phyloP scores from a whole-genome alignment of 2,329 filamentous ascomycete species.

The Metarhizium brunneum region DNA sequence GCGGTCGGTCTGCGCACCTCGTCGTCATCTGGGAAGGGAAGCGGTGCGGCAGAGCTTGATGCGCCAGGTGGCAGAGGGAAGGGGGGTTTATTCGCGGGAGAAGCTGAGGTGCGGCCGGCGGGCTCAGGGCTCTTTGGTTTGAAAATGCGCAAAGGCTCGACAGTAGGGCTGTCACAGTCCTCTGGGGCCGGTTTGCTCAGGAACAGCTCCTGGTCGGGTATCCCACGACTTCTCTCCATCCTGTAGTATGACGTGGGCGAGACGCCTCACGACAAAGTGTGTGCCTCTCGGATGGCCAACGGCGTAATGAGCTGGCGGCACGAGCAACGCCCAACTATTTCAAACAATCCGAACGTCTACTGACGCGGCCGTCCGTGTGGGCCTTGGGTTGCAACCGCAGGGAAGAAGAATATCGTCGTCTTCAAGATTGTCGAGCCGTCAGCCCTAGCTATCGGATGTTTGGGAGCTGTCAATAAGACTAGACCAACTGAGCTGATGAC shows the following conservation, averaged over 20 bases:
- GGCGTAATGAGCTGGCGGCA: slow-evolving; percentile 7
- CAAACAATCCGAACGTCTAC: not conserved
- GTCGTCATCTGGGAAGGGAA: slow-evolving; percentile 68
- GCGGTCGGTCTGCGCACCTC: slow-evolving; percentile 37
- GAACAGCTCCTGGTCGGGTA: slow-evolving; percentile 77
- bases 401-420: not conserved
- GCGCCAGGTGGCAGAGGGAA: slow-evolving; percentile 60
- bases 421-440: not conserved
- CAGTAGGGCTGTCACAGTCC: slow-evolving; percentile 60
- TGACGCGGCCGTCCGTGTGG: not conserved
- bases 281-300: not conserved
- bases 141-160: slow-evolving; percentile 77
- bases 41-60: slow-evolving; percentile 55
- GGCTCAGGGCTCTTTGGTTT: slow-evolving; percentile 63
- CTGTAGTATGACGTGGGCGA: slow-evolving; percentile 14
- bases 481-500: not conserved
- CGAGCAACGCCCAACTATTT: not conserved
- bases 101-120: slow-evolving; percentile 27
- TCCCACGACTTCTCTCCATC: slow-evolving; percentile 50
- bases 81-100: slow-evolving; percentile 40
- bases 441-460: slow-evolving; percentile 1
- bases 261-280: not conserved
- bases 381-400: not conserved
- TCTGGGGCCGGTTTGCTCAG: slow-evolving; percentile 48
- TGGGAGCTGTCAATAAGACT: slow-evolving; percentile 1